Conservation (phyloP, 2,329 filamentous ascomycete genomes). For the Huntiella omanensis region DNA sequence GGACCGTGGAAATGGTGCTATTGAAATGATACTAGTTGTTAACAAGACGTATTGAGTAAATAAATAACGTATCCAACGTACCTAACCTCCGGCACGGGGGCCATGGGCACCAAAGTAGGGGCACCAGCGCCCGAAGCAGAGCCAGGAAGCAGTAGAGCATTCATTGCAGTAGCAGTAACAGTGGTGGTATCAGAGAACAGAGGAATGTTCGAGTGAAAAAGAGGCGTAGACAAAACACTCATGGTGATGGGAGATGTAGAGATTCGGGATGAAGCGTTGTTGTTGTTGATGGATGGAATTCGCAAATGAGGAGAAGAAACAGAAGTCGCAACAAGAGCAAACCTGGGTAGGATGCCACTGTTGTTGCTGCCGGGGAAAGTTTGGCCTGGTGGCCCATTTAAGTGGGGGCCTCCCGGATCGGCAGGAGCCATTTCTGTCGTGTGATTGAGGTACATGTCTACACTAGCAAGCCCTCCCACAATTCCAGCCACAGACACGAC, state of each 20-base stretch:
- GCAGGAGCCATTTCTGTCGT: not conserved
- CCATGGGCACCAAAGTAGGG: not conserved
- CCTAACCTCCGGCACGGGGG: constrained; percentile 1
- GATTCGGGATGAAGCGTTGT: not conserved
- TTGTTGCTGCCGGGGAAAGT: not conserved
- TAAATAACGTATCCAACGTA: not conserved
- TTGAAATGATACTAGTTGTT: not conserved
- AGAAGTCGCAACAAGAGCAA: not conserved
- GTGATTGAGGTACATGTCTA: constrained; percentile 4
- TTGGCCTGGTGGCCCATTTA: not conserved
- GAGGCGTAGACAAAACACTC: not conserved
- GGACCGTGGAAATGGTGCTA: too few relatives aligned
- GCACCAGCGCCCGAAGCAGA: constrained; percentile 3
- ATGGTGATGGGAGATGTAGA: not conserved
- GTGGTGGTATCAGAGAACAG: constrained; percentile 2
- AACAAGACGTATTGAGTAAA: not conserved
- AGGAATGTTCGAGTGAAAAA: not conserved
- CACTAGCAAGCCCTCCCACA: constrained; percentile 2
- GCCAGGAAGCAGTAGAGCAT: constrained; percentile 5
- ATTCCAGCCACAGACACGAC: constrained; percentile 3
- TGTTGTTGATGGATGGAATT: not conserved
- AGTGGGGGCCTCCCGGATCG: constrained; percentile 3
- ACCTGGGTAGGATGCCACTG: not conserved
- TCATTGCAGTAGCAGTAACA: constrained; percentile 6
- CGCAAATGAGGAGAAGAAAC: constrained; percentile 5